Evolutionary conservation across 768 basidiomycete genomes (phyloP).

Genomic region (Megacollybia marginata): DNA sequence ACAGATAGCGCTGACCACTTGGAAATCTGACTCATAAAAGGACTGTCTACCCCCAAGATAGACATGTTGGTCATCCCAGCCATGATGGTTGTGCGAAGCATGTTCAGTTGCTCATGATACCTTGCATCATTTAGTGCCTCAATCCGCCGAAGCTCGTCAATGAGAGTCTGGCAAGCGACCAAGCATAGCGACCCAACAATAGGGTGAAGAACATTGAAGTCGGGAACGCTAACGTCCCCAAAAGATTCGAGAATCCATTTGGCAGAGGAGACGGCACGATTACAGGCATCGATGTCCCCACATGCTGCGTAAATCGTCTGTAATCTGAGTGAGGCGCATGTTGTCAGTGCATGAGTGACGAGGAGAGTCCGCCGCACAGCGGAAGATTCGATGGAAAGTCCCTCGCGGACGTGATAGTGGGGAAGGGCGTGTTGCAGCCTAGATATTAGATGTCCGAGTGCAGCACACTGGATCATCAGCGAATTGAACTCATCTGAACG

Average conservation of each 20-base stretch:
- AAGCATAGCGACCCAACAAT: conserved; percentile 9
- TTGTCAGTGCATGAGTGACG: conserved; percentile 9
- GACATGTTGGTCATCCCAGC: not conserved
- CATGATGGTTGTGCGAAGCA: not conserved
- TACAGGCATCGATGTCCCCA: conserved; percentile 3
- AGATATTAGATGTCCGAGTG: conserved; percentile 8
- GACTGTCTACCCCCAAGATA: not conserved
- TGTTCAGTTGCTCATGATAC: not conserved
- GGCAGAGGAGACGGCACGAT: conserved; percentile 7
- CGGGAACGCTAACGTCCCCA: conserved; percentile 6
- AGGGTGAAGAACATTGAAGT: conserved; percentile 6
- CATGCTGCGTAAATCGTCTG: conserved; percentile 7
- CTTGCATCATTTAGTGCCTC: not conserved
- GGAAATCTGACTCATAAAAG: not conserved
- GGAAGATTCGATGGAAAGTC: not conserved
- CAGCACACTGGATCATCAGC: not conserved
- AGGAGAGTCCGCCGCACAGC: conserved; percentile 6
- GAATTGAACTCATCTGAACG: no score
- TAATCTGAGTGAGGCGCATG: conserved; percentile 10
- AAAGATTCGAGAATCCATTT: conserved; percentile 7
- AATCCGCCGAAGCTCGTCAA: not conserved
- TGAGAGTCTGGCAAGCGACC: conserved; percentile 2
- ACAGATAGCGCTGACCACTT: no score
- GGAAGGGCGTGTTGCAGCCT: conserved; percentile 8
- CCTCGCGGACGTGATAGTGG: no score